Evolutionary conservation across 169 alveolate genomes (phyloP), one percentile per base, ranked within the genome.

Genomic region (Neospora caninum): DNA sequence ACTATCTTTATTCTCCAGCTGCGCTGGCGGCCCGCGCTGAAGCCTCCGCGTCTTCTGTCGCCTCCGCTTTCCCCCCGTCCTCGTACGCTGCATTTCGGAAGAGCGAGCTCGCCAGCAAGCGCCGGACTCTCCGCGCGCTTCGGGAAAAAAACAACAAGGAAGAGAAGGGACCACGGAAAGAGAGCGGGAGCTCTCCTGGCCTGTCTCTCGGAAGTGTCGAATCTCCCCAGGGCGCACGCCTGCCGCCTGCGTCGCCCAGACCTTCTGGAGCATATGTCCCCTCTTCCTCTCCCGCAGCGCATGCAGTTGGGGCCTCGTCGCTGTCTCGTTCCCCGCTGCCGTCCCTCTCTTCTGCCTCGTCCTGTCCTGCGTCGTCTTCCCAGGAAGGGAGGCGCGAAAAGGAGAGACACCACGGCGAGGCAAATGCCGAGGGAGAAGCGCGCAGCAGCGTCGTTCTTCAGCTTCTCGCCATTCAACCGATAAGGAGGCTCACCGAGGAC

Each of bases 401-500:
- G n/a, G n/a, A n/a, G n/a, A n/a, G n/a, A n/a, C n/a, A n/a, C n/a
- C n/a, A n/a, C n/a, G n/a, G n/a, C n/a, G n/a, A 69, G 80, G 80
- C 80, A 69, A 6, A 0, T 34, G 84, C 84, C 4, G 84, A 13
- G 25, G 84, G n/a, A n/a, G 84, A n/a, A 31, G 25, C 43, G 84
- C 22, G 84, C 84, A 73, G 84, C 49, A n/a, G 39, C 43, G 84
- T 36, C 49, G 45, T 73, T 31, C 84, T 73, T 41, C 84, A 73
- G 43, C 84, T 73, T 13, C 38, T 73, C 0, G 2, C 49, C 27
- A 34, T 73, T 73, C 43, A 18, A 10, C 84, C 49, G 43, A 36
- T 73, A 4, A 41, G 39, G 42, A 31, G 22, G 45, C 84, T 73
- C 31, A 73, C 84, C 16, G 84, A 73, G 13, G 84, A 31, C 84